Percentiles rank a stretch among this genome's conserved stretches.
phyloP scores from a whole-genome alignment of 75 land plant species.

The Azolla pinnata region DNA sequence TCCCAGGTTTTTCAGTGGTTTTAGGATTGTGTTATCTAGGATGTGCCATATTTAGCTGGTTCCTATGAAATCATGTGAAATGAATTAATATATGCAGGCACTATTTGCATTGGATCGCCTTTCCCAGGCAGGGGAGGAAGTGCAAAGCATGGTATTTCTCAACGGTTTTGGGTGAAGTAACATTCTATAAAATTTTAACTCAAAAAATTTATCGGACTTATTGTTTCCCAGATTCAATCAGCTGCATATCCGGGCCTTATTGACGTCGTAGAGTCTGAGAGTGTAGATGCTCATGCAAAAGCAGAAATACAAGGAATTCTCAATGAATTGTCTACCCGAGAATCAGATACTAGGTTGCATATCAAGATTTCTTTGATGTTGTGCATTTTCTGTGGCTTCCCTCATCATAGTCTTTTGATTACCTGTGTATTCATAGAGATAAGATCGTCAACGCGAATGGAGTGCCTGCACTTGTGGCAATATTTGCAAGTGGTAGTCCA shows the following conservation, averaged over 20 bases:
- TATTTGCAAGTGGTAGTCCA: constrained; percentile 37
- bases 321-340: constrained; percentile 20
- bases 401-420: too few species aligned
- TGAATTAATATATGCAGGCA: constrained; percentile 35
- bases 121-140: constrained; percentile 47
- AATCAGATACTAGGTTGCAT: constrained; percentile 30
- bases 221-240: constrained; percentile 18
- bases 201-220: too few species aligned
- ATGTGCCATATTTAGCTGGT: too few species aligned
- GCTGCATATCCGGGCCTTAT: constrained; percentile 26
- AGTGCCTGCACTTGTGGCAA: constrained; percentile 36
- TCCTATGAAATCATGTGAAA: too few species aligned
- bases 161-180: too few species aligned
- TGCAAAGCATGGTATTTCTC: constrained; percentile 42
- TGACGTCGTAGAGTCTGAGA: constrained; percentile 20
- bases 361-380: too few species aligned
- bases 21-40: too few species aligned
- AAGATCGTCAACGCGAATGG: constrained; percentile 36
- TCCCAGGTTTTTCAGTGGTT: too few species aligned
- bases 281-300: constrained; percentile 21
- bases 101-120: constrained; percentile 46
- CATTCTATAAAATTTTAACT: too few species aligned
- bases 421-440: constrained; percentile 35
- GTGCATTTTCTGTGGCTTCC: too few species aligned
- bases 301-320: constrained; percentile 30